phyloP scores from a whole-genome alignment of 805 yeast genomes.

The Zygotorulaspora chibaensis region DNA sequence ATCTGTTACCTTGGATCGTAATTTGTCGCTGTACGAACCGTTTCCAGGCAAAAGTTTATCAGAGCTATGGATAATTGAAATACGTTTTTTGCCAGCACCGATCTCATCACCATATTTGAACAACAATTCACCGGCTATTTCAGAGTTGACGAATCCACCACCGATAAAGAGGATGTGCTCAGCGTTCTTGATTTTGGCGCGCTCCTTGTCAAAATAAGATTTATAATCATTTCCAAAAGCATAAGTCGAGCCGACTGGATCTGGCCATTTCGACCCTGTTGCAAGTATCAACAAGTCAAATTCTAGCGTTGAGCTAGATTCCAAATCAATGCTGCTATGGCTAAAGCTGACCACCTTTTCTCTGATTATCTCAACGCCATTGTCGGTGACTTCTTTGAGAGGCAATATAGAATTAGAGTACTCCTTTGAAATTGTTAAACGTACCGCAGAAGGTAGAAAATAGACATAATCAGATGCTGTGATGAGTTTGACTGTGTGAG shows the following conservation, averaged over 20 bases:
- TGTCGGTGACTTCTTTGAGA: constrained; percentile 19
- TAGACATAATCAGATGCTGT: constrained; percentile 15
- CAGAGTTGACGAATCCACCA: constrained; percentile 34
- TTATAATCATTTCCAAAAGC: constrained; percentile 15
- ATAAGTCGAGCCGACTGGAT: constrained; percentile 23
- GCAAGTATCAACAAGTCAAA: constrained; percentile 32
- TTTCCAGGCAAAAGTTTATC: constrained; percentile 14
- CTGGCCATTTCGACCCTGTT: constrained; percentile 32
- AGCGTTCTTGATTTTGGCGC: constrained; percentile 18
- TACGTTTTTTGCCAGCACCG: constrained; percentile 16
- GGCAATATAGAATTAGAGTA: constrained; percentile 16
- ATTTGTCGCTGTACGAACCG: constrained; percentile 11
- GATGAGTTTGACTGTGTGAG: constrained; percentile 14
- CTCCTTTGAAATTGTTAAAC: constrained; percentile 20
- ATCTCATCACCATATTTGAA: constrained; percentile 17
- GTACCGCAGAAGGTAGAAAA: constrained; percentile 13
- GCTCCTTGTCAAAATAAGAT: constrained; percentile 13
- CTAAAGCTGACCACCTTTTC: constrained; percentile 22
- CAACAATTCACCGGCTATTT: constrained; percentile 34
- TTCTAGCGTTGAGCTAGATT: constrained; percentile 6
- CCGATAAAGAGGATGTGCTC: constrained; percentile 32
- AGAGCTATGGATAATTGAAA: constrained; percentile 25
- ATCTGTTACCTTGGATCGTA: constrained; percentile 18
- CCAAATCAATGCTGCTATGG: constrained; percentile 14
- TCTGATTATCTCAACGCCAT: constrained; percentile 19